Base-by-base conservation (phyloP, 805 yeast species). In the Yarrowia sp. region DNA sequence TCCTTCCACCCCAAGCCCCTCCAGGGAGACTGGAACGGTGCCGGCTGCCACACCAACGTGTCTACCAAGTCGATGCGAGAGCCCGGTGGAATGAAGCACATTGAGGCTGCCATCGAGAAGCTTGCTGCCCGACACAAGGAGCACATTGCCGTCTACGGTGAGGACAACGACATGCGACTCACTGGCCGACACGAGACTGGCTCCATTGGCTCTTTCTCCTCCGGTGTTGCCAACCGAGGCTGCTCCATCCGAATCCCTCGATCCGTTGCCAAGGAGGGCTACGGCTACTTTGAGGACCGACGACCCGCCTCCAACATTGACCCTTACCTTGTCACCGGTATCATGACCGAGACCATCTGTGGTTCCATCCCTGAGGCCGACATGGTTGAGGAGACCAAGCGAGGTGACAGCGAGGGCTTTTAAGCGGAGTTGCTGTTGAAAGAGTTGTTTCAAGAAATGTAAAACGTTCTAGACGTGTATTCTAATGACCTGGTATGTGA, bases 151-250 rank as follows among this genome's bases (percentile, higher is more conserved):
- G 86, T 95, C 74, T 95, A 94, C 79, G 99, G 99, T 83, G 82
- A 92, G 79, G 98, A 94, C 83, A 95, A 95, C 82, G 97, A 91
- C 73, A 84, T 82, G 83, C 92, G 99, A 87, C 87, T 95, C 77
- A 95, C 99, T 73, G 99, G 99, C 80, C 89, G 94, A 79, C 98
- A 93, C 82, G 99, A 95, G 86, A 95, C 99, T 73, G 99, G 98
- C 65, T 89, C 97, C 58, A 87, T 91, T 87, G 89, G 91, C 74
- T 81, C 86, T 67, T 95, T 94, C 87, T 89, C 97, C 61, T 87
- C 92, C 70, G 99, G 99, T 86, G 98, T 95, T 75, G 99, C 99
- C 79, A 95, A 95, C 92, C 91, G 99, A 87, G 99, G 98, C 84
- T 97, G 97, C 71, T 93, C 98, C 35, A 87, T 95, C 75, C 92